Evolutionary conservation across 331 rosid genomes (phyloP), one percentile per base, ranked within the genome.

Genomic region (Malus hybrid): DNA sequence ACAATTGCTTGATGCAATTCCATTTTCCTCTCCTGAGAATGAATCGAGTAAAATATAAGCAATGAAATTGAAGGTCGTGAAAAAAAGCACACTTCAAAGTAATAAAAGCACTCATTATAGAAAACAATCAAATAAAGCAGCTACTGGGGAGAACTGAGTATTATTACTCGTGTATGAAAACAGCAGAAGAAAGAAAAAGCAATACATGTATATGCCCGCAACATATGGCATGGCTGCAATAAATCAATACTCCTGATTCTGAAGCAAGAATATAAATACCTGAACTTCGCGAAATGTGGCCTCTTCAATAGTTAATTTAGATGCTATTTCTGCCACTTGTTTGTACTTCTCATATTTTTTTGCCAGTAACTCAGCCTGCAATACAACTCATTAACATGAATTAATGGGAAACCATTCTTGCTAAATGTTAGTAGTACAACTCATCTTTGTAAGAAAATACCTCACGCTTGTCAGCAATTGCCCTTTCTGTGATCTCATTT

Each of bases 401-500:
- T 48, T 78, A 60, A 81, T 62, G 65, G 46, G 69, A 68, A 76
- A 63, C n/a, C 32, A 65, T 60, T 77, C 68, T 79, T 65, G 62
- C 73, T 52, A 52, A 52, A 52, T 52, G n/a, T 15, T 50, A 71
- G 39, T 44, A 6, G 15, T 31, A 64, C 32, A 22, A 50, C 32
- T 69, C 65, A 44, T 50, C 22, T 10, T 50, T 65, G 28, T 59
- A 8, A 34, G 62, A 76, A 69, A 46, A 80, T 89, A 90, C 99
- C 96, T 94, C 99, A 60, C 86, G 88, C 91, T 90, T 92, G 80
- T 94, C 97, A 36, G 96, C 93, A 80, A 92, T 84, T 71, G 97
- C 96, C 88, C 99, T 94, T 85, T 90, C 97, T 55, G 96, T 94
- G 69, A 94, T 94, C 85, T 94, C 99, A 77, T 94, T 94, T 66